Percentiles rank a stretch among this genome's conserved stretches.
phyloP scores from a whole-genome alignment of 179 eudicot genomes.

The Nepenthes alata region DNA sequence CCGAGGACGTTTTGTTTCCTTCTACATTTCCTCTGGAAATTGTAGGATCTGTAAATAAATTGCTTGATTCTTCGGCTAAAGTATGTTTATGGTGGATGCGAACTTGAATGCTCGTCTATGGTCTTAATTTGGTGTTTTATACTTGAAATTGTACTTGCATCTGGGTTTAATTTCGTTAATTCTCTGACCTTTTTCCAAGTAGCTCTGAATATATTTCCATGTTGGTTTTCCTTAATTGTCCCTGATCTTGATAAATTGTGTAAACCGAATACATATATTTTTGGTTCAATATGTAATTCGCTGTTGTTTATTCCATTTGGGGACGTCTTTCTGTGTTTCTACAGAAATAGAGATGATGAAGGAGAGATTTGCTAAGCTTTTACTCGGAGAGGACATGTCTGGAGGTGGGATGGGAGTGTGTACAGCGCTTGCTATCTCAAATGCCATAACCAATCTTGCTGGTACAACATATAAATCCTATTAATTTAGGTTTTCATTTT shows the following conservation, averaged over 20 bases:
- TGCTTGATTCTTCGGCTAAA: no score
- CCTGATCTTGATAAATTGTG: not conserved
- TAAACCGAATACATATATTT: no score
- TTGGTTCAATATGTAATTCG: no score
- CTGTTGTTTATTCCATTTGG: constrained; percentile 1
- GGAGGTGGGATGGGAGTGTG: constrained; percentile 97
- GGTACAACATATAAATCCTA: constrained; percentile 24
- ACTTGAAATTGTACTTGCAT: no score
- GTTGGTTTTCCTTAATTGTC: not conserved
- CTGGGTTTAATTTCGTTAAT: not conserved
- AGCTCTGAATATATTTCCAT: no score
- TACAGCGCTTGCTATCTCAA: constrained; percentile 86
- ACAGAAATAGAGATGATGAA: constrained; percentile 85
- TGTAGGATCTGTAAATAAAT: no score
- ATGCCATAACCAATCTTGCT: constrained; percentile 87
- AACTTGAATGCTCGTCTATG: no score
- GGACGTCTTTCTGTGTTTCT: not conserved
- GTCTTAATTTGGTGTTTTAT: no score
- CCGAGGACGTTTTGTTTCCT: no score
- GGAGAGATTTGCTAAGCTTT: constrained; percentile 91
- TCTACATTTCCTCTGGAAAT: no score
- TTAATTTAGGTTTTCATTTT: not conserved
- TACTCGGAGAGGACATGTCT: constrained; percentile 96
- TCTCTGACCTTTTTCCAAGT: no score
- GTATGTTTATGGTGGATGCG: no score